Base-by-base conservation (phyloP, 441 rosid genomes). In the Macaranga tanarius region DNA sequence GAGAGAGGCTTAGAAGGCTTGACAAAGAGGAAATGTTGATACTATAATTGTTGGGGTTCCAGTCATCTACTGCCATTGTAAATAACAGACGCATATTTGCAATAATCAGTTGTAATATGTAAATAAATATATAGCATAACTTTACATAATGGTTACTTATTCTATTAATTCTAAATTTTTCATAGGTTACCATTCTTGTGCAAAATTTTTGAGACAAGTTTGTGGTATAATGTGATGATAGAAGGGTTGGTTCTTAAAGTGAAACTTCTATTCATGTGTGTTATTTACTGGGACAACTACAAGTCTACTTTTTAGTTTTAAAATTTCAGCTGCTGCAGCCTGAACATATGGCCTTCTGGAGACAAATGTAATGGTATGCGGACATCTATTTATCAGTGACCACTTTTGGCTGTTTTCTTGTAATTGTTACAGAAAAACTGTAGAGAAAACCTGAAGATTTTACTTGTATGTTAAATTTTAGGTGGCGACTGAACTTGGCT, bases 11-110 rank as follows among this genome's bases (percentile, higher is more conserved):
- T n/a, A 51, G 75, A 65, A 51, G 67, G 62, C 34, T 79, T 55
- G 74, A 71, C 79, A 2, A 13, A 38, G 67, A 77, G 64, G 82
- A 79, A 77, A 50, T 73, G 84, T 77, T 66, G 72, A 75, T 79
- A 61, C 13, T 31, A 50, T 69, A 73, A 63, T 7, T 79, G 73
- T 52, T 70, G 72, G 76, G 64, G 73, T 66, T 76, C 65, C 10
- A 45, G 70, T 68, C 61, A 59, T 74, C 47, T 50, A 70, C 58
- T 54, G 63, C 72, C 65, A 4, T 25, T 80, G 89, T 85, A 83
- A 61, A 85, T 83, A 78, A 77, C 67, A n/a, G n/a, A 71, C 69
- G 22, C 19, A 76, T 61, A 73, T 51, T 64, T 40, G 66, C 67
- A 71, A 69, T 58, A 67, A 71, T 76, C 73, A 52, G 62, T 66